Percentiles rank a stretch among this genome's conserved stretches.
Conservation (phyloP, 805 yeast species). For the Nematodospora valgi region DNA sequence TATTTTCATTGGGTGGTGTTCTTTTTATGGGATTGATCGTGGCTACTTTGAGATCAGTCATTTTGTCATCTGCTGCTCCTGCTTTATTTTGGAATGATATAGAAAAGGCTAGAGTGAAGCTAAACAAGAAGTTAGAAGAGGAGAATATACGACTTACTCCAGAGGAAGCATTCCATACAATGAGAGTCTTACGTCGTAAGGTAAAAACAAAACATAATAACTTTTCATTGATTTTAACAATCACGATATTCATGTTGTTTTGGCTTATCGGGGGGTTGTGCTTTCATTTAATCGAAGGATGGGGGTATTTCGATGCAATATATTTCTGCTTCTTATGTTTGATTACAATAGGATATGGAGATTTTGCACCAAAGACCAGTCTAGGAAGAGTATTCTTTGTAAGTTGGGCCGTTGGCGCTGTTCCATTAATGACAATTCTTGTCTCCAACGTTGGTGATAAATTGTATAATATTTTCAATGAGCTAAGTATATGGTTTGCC, state of each 20-base stretch:
- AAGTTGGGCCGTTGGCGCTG: constrained; percentile 77
- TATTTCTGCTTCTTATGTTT: constrained; percentile 76
- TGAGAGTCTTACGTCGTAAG: constrained; percentile 48
- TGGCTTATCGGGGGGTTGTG: constrained; percentile 74
- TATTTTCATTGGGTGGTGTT: constrained; percentile 69
- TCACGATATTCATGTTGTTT: constrained; percentile 48
- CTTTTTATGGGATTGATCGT: constrained; percentile 71
- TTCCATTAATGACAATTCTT: constrained; percentile 83
- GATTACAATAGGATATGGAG: constrained; percentile 85
- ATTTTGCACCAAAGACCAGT: constrained; percentile 55
- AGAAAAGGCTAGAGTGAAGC: constrained; percentile 45
- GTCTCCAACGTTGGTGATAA: constrained; percentile 71
- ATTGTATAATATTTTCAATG: constrained; percentile 30
- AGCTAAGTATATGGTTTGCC: constrained; percentile 7
- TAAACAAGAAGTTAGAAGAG: constrained; percentile 16
- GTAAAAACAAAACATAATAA: constrained; percentile 39
- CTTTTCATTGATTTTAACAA: constrained; percentile 35
- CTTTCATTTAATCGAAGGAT: constrained; percentile 57
- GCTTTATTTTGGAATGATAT: constrained; percentile 63
- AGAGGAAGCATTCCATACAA: constrained; percentile 50
- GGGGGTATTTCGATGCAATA: constrained; percentile 70
- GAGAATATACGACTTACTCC: constrained; percentile 25
- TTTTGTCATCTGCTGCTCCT: constrained; percentile 58
- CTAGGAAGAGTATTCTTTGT: constrained; percentile 75
- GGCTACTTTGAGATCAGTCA: constrained; percentile 63